Evolutionary conservation across 1,139 yeast species (phyloP).

Genomic region (Saccharomycopsis phalli): DNA sequence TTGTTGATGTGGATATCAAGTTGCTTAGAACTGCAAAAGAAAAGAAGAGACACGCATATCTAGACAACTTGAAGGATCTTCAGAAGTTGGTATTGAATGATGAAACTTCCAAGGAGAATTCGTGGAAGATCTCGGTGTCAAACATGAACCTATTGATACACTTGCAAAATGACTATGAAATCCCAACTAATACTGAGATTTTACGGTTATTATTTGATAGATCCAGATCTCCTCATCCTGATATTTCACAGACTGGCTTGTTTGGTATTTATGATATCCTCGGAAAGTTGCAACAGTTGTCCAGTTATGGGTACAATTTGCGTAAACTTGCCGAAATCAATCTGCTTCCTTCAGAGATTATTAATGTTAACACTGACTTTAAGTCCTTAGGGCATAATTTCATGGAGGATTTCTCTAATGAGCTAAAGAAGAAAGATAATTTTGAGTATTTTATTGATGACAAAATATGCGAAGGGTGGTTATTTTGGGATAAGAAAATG

Average conservation of each 20-base stretch:
- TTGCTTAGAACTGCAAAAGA: constrained; percentile 53
- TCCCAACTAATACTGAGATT: constrained; percentile 36
- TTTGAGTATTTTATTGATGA: constrained; percentile 53
- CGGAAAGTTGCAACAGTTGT: constrained; percentile 43
- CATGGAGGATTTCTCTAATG: constrained; percentile 38
- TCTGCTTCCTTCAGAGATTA: constrained; percentile 33
- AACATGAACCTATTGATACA: constrained; percentile 47
- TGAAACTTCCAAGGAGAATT: constrained; percentile 33
- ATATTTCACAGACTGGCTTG: constrained; percentile 53
- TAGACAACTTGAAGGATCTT: constrained; percentile 35
- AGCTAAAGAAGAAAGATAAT: constrained; percentile 38
- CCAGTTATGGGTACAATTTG: constrained; percentile 46
- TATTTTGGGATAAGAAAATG: constrained; percentile 64
- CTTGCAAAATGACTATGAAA: constrained; percentile 49
- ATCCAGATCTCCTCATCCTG: constrained; percentile 66
- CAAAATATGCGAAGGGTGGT: constrained; percentile 56
- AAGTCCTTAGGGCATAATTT: constrained; percentile 27
- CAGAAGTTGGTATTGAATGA: constrained; percentile 37
- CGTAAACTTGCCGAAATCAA: constrained; percentile 37
- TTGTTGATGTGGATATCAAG: constrained; percentile 46
- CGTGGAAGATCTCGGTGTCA: constrained; percentile 64
- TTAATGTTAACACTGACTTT: constrained; percentile 36
- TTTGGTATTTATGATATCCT: constrained; percentile 53
- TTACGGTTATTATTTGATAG: constrained; percentile 42
- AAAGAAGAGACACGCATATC: constrained; percentile 30